A percentile compares a stretch with the other conserved stretches of the same genome.
These are phyloP conservation scores for Phlyctochytrium planicorne DNA, from an alignment of 192 early-diverging fungal genomes.

Conservation along the genomic window DNA sequence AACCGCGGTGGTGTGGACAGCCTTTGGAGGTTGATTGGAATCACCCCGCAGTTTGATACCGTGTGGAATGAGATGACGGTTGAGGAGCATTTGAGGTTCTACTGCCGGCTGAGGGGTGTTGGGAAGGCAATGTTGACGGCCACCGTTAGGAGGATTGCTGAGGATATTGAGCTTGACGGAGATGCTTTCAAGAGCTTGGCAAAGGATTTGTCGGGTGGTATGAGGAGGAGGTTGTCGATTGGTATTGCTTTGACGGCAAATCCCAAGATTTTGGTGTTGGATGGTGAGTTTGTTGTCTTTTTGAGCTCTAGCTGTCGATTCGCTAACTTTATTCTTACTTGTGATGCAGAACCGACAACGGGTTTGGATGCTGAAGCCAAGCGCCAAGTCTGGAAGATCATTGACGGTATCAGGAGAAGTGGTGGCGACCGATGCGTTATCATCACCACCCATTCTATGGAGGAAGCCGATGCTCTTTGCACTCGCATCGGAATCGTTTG, in stretches of 20 bases:
- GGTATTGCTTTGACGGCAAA: conserved; percentile 33
- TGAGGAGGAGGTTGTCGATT: conserved; percentile 31
- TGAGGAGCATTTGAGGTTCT: conserved; percentile 42
- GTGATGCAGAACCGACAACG: conserved; percentile 43
- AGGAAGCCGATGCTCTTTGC: conserved; percentile 60
- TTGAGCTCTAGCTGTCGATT: background rate
- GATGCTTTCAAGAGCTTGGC: conserved; percentile 32
- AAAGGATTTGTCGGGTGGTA: conserved; percentile 28
- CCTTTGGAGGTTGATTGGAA: conserved; percentile 20
- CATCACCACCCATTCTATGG: conserved; percentile 70
- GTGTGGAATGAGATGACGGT: conserved; percentile 48
- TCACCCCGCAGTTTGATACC: conserved; percentile 47
- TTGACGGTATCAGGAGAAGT: conserved; percentile 45
- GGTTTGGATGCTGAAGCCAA: conserved; percentile 50
- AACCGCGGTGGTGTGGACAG: background rate
- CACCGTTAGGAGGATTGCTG: conserved; percentile 32
- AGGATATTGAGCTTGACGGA: conserved; percentile 35
- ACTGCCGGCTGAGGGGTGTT: conserved; percentile 35
- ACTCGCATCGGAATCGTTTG: conserved; percentile 36
- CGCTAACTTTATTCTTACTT: conserved; percentile 22
- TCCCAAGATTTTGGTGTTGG: conserved; percentile 16
- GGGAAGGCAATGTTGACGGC: conserved; percentile 5
- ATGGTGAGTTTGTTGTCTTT: no score
- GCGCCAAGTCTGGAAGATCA: conserved; percentile 51
- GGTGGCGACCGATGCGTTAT: conserved; percentile 45